A percentile compares a stretch with the other conserved stretches of the same genome.
Conservation (phyloP, 148 eudicot species). For the Cornus suecica region DNA sequence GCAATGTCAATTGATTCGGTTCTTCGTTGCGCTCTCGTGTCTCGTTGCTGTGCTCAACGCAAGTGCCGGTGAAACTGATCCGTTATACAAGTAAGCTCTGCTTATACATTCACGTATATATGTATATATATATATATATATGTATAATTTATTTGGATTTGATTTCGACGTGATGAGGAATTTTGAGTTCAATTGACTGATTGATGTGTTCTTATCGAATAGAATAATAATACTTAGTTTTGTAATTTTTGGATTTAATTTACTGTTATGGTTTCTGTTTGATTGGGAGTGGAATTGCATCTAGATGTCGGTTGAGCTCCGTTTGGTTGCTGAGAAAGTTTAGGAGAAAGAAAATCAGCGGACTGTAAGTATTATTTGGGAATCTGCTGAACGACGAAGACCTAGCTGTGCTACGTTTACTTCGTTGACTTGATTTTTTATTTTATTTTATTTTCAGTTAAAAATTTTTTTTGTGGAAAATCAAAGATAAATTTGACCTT, state of each 20-base stretch:
- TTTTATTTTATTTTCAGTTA: too few relatives aligned
- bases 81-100: constrained; percentile 52
- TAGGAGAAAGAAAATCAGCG: too few relatives aligned
- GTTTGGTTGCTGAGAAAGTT: too few relatives aligned
- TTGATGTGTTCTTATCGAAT: neutral
- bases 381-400: neutral
- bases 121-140: too few relatives aligned
- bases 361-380: neutral
- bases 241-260: neutral
- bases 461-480: neutral
- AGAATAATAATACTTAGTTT: too few relatives aligned
- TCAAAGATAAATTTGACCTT: neutral
- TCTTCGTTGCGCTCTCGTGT: constrained; percentile 27
- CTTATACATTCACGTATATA: too few relatives aligned
- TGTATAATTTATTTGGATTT: too few relatives aligned
- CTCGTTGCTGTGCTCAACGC: constrained; percentile 32
- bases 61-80: constrained; percentile 65
- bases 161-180: neutral
- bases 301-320: too few relatives aligned
- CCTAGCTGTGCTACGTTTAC: neutral
- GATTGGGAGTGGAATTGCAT: too few relatives aligned
- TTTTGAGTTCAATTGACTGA: neutral
- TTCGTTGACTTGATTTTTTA: neutral
- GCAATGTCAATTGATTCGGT: constrained; percentile 18
- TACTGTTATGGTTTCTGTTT: too few relatives aligned